These are phyloP conservation scores for Sorghum bicolor DNA, from an alignment of 176 grass and related monocot genomes.

Conservation along the genomic window DNA sequence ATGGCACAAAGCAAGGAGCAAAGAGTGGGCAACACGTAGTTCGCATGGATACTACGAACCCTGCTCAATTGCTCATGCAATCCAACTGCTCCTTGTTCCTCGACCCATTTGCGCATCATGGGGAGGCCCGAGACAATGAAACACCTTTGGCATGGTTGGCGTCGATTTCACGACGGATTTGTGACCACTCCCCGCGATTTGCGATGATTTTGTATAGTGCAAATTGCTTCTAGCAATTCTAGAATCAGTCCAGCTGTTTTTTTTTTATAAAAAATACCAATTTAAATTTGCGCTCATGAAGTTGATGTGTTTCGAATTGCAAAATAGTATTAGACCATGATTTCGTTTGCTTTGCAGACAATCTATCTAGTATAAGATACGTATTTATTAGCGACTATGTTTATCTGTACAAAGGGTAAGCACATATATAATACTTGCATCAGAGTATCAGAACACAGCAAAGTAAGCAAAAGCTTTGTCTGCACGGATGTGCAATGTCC, in stretches of 20 bases:
- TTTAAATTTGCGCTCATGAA: neutral
- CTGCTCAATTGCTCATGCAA: constrained; percentile 31
- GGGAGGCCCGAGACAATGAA: neutral
- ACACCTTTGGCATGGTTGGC: constrained; percentile 20
- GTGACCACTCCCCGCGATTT: neutral
- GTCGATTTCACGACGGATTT: constrained; percentile 11
- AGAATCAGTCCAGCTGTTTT: neutral
- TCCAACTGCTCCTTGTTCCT: constrained; percentile 44
- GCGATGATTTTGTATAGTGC: neutral
- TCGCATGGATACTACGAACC: constrained; percentile 23
- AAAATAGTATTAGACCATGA: neutral
- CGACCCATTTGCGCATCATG: constrained; percentile 14
- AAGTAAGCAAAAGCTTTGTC: neutral
- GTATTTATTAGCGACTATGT: neutral
- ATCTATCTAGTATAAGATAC: neutral
- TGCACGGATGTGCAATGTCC: neutral
- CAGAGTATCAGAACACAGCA: neutral
- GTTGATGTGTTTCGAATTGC: neutral
- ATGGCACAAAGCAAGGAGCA: constrained; percentile 43
- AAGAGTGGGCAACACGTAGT: constrained; percentile 53
- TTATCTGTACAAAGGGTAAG: neutral
- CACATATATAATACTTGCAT: too few relatives aligned
- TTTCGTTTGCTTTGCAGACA: neutral
- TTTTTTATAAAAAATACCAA: neutral
- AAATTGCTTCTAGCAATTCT: neutral